Base-by-base conservation (phyloP, 805 yeast genomes). In the Sugiyamaella qingdaonensis region DNA sequence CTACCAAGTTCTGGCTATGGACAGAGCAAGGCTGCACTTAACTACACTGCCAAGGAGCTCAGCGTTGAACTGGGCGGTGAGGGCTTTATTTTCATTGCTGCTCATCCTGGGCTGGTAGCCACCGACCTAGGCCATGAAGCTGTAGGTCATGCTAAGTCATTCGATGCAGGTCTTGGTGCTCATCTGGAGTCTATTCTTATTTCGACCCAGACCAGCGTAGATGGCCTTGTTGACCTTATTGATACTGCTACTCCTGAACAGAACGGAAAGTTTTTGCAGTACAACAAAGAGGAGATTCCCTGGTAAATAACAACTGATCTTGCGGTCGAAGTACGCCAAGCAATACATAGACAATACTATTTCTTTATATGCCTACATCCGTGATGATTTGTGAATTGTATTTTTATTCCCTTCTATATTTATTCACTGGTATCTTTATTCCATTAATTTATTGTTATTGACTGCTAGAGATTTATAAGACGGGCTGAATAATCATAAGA, bases 71-170 rank as follows among this genome's bases (percentile, higher is more conserved):
- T 65, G 29, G 55, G 50, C 7, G 44, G 43, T 0, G 64, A 67
- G 32, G 67, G 62, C 0, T 69, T 64, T 51, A 64, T 59, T 10
- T 61, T 68, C 43, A 55, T 70, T 19, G 57, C 72, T 10, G 11
- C 71, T n/a, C 73, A 72, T 49, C 79, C 79, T 1, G 77, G 78
- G 32, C 31, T 62, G 10, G 75, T 74, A 10, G 16, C 51, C 11
- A 70, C 72, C 36, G 76, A 73, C 46, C 65, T 69, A 68, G 68
- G 64, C n/a, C 4, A 16, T 16, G 11, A 4, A 3, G 33, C 35
- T 10, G n/a, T 44, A 4, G 8, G 7, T 18, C 18, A 7, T 10
- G 33, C 24, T 3, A 44, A 27, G 24, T 3, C 14, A 5, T 5
- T 39, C 8, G 19, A 19, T 19, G 24, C 43, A 3, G 24, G 43